Conservation (phyloP, 1,139 yeast genomes). For the Magnusiomyces ingens region DNA sequence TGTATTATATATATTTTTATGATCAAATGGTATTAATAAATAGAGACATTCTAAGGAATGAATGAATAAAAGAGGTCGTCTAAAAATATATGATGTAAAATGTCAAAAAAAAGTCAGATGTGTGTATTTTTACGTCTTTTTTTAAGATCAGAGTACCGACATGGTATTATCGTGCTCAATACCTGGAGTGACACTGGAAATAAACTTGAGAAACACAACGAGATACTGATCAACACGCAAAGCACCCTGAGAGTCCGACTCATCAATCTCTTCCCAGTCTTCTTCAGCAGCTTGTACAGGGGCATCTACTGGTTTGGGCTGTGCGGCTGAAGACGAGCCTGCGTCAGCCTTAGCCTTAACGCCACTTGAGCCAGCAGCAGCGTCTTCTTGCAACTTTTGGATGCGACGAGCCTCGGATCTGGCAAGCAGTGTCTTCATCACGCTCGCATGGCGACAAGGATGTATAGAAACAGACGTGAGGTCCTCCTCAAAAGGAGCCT, state of each 20-base stretch:
- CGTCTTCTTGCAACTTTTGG: slow-evolving; percentile 25
- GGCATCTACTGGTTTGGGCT: slow-evolving; percentile 31
- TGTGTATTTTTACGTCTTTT: too few species aligned
- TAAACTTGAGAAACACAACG: slow-evolving; percentile 82
- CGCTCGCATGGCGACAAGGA: slow-evolving; percentile 93
- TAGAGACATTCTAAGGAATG: background rate
- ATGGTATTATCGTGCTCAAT: slow-evolving; percentile 95
- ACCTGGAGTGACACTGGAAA: slow-evolving; percentile 96
- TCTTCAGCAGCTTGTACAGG: slow-evolving; percentile 34
- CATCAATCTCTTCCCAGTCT: slow-evolving; percentile 35
- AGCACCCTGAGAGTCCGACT: slow-evolving; percentile 34
- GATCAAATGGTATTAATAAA: background rate
- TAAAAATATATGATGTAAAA: background rate
- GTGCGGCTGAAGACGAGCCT: slow-evolving; percentile 16
- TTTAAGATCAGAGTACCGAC: slow-evolving; percentile 72
- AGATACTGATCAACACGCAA: slow-evolving; percentile 87
- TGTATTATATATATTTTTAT: background rate
- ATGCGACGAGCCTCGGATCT: slow-evolving; percentile 45
- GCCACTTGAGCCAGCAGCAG: too few species aligned
- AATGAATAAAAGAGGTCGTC: background rate
- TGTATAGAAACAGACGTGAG: slow-evolving; percentile 87
- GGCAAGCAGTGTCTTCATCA: slow-evolving; percentile 81
- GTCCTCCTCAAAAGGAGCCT: slow-evolving; percentile 73
- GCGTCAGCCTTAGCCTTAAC: background rate
- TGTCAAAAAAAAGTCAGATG: background rate